A percentile compares a stretch with the other conserved stretches of the same genome.
Conservation (phyloP, 1,284 basidiomycete species). For the Papiliotrema fonsecae region DNA sequence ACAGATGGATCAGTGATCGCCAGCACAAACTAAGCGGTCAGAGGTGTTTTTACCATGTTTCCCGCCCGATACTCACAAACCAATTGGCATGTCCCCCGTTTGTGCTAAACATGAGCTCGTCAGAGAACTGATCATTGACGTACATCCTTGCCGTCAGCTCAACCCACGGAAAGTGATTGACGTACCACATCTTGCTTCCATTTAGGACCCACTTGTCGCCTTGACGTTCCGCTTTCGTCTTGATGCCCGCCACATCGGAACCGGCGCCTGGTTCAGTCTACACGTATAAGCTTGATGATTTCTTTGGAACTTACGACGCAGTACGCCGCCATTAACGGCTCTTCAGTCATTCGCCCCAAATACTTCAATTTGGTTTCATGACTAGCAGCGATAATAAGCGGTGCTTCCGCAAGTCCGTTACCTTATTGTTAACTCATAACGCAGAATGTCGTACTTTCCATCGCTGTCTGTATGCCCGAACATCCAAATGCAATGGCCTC, state of each 20-base stretch:
- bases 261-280: slow-evolving; percentile 54
- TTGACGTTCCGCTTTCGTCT: slow-evolving; percentile 52
- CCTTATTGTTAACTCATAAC: slow-evolving; percentile 11
- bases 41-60: not conserved
- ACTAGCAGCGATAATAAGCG: slow-evolving; percentile 52
- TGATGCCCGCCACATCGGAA: slow-evolving; percentile 54
- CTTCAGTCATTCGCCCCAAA: slow-evolving; percentile 56
- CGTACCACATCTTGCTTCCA: slow-evolving; percentile 55
- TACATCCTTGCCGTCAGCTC: slow-evolving; percentile 31
- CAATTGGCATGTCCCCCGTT: slow-evolving; percentile 54
- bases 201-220: slow-evolving; percentile 53
- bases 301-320: slow-evolving; percentile 42
- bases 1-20: slow-evolving; percentile 53
- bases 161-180: slow-evolving; percentile 3
- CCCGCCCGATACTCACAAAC: slow-evolving; percentile 34
- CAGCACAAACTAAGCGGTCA: slow-evolving; percentile 49
- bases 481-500: slow-evolving; percentile 53
- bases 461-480: slow-evolving; percentile 54
- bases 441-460: slow-evolving; percentile 36
- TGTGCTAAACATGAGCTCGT: slow-evolving; percentile 33
- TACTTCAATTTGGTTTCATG: slow-evolving; percentile 54
- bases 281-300: not conserved
- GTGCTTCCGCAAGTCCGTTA: slow-evolving; percentile 55
- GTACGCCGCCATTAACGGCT: slow-evolving; percentile 55
- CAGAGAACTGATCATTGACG: slow-evolving; percentile 14